Base-by-base conservation (phyloP, 768 basidiomycete species). In the Mycena crocata region DNA sequence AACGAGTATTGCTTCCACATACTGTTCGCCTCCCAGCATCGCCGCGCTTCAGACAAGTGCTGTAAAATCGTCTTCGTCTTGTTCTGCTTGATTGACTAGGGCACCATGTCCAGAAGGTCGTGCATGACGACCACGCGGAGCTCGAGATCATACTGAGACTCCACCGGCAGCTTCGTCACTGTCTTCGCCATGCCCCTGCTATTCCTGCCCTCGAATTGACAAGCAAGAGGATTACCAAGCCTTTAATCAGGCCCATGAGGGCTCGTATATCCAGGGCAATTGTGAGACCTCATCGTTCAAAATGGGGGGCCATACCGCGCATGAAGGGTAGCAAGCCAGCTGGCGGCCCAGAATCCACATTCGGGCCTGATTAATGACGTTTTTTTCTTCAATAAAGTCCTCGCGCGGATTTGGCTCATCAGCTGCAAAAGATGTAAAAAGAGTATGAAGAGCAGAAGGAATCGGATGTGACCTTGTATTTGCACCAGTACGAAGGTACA, bases 71-170 rank as follows among this genome's bases (percentile, higher is more conserved):
- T 99, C 85, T 99, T 99, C n/a, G 96, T 90, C 84, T 99, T 99
- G 82, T 99, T 99, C 80, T 96, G 95, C 81, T 96, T 96, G 84
- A 99, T 96, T 2, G 94, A 95, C 79, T 99, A 97, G 9, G 98
- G 98, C 97, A 99, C 98, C 97, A 99, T 98, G 83, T 99, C 97
- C 72, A 99, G 84, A 72, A 99, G 98, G 79, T 99, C 97, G 81
- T 98, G 97, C 98, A 99, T 99, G 73, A 99, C 97, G 50, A 97
- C 96, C 0, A 98, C 98, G 58, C 98, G 91, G 46, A 99, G 83
- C 77, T 99, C 98, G 37, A 99, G 86, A 78, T 99, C 98, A 73
- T 96, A 99, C 78, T 99, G 98, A 10, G 96, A 98, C 80, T 99
- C 98, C 17, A 99, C 98, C 74, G 96, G 90, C 81, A 99, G 98